phyloP scores from a whole-genome alignment of 306 rosid genomes.

The Hippophae tibetana region DNA sequence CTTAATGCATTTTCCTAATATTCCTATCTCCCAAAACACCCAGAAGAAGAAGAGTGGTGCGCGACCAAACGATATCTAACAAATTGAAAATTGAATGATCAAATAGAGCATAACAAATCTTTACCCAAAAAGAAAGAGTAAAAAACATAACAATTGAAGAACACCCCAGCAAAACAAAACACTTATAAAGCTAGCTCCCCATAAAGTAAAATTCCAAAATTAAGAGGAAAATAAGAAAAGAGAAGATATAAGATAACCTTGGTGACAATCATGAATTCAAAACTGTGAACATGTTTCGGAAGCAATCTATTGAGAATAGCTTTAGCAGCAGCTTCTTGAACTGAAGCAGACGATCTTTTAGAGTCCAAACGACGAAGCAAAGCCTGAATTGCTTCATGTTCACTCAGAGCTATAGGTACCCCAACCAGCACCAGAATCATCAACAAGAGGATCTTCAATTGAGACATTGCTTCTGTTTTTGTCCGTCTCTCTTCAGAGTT shows the following conservation, averaged over 20 bases:
- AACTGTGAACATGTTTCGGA: slow-evolving; percentile 58
- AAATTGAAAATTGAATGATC: neutral
- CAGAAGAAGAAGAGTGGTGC: neutral
- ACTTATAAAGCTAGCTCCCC: neutral
- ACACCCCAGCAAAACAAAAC: slow-evolving; percentile 15
- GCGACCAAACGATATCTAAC: neutral
- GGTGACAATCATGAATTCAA: slow-evolving; percentile 53
- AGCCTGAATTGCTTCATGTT: slow-evolving; percentile 42
- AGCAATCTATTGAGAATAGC: slow-evolving; percentile 54
- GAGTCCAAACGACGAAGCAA: slow-evolving; percentile 60
- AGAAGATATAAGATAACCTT: slow-evolving; percentile 33
- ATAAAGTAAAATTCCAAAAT: slow-evolving; percentile 3
- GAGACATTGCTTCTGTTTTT: slow-evolving; percentile 23
- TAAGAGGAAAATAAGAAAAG: neutral
- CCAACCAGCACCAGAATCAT: slow-evolving; percentile 29
- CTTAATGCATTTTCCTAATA: no score
- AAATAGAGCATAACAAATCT: neutral
- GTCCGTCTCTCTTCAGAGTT: neutral
- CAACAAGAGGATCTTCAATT: slow-evolving; percentile 24
- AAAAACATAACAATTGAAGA: slow-evolving; percentile 2
- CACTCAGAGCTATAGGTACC: slow-evolving; percentile 29
- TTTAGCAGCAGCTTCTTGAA: slow-evolving; percentile 69
- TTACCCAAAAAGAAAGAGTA: neutral
- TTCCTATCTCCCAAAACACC: neutral
- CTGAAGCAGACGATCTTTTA: slow-evolving; percentile 47